Evolutionary conservation across 495 filamentous ascomycete genomes (phyloP).

Genomic region (Saxophila tyrrhenica): DNA sequence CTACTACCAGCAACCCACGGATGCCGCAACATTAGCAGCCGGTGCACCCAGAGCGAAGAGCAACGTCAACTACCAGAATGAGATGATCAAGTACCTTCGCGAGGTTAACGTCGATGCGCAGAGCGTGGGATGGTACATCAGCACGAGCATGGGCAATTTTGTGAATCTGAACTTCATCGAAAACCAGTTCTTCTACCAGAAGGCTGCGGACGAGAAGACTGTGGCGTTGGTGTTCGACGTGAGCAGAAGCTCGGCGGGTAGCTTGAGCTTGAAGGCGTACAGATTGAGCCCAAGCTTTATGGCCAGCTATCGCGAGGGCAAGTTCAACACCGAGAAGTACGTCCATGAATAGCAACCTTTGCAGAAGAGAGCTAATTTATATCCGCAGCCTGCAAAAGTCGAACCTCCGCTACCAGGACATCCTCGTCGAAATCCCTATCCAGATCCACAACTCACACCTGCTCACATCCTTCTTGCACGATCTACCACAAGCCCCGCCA

Average conservation of each 20-base stretch:
- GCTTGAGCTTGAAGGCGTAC: constrained; percentile 82
- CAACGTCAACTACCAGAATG: constrained; percentile 78
- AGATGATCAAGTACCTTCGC: constrained; percentile 92
- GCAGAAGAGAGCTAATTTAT: background rate
- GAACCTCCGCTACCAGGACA: constrained; percentile 85
- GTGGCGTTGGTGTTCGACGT: constrained; percentile 94
- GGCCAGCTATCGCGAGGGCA: constrained; percentile 84
- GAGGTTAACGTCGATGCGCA: constrained; percentile 98
- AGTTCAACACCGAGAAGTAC: constrained; percentile 92
- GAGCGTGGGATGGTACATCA: constrained; percentile 97
- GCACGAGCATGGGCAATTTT: constrained; percentile 97
- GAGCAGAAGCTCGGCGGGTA: constrained; percentile 83
- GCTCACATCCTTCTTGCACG: constrained; percentile 87
- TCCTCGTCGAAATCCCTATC: constrained; percentile 84
- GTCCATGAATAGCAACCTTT: too few relatives aligned
- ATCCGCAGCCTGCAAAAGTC: constrained; percentile 69
- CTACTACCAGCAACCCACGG: constrained; percentile 23
- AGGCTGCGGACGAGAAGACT: constrained; percentile 79
- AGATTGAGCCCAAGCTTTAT: constrained; percentile 80
- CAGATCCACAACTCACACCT: constrained; percentile 94
- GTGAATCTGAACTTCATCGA: constrained; percentile 90
- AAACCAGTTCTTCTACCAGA: constrained; percentile 96
- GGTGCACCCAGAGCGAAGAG: constrained; percentile 85
- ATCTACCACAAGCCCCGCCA: constrained; percentile 54
- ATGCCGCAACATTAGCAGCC: constrained; percentile 64